phyloP scores from a whole-genome alignment of 148 eudicot genomes.

The Cornus florida region DNA sequence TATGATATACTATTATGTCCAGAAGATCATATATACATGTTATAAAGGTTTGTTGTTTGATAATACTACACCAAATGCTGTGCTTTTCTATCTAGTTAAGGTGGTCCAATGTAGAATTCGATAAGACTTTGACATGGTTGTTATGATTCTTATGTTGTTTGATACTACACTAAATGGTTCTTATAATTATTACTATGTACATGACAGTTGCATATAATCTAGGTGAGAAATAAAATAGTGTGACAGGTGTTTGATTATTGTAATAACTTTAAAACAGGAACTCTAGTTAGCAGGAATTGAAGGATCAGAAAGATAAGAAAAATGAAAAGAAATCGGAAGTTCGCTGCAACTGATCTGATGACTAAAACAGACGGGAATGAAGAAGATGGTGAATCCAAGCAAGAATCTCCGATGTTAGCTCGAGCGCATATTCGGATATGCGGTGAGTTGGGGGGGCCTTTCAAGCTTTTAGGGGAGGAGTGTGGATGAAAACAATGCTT shows the following conservation, averaged over 20 bases:
- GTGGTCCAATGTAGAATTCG: neutral
- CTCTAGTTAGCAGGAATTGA: neutral
- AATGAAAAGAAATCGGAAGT: neutral
- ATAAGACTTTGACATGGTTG: neutral
- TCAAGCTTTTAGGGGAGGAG: neutral
- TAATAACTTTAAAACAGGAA: no score
- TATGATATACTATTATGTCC: neutral
- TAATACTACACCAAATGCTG: neutral
- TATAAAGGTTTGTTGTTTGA: neutral
- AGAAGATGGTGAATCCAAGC: conserved; percentile 10
- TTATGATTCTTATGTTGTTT: neutral
- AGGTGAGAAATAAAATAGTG: no score
- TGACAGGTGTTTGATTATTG: no score
- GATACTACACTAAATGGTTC: neutral
- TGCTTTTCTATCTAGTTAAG: neutral
- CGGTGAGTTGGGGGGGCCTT: conserved; percentile 13
- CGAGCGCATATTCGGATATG: conserved; percentile 20
- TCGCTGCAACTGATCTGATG: neutral
- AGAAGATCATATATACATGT: neutral
- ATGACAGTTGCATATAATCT: no score
- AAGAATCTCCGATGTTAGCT: neutral
- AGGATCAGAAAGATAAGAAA: neutral
- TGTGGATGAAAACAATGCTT: neutral
- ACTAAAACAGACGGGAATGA: neutral
- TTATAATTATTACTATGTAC: no score